Evolutionary conservation across 2,329 filamentous ascomycete species (phyloP), one percentile per base, ranked within the genome.

Genomic region (Aspergillus eucalypticola): DNA sequence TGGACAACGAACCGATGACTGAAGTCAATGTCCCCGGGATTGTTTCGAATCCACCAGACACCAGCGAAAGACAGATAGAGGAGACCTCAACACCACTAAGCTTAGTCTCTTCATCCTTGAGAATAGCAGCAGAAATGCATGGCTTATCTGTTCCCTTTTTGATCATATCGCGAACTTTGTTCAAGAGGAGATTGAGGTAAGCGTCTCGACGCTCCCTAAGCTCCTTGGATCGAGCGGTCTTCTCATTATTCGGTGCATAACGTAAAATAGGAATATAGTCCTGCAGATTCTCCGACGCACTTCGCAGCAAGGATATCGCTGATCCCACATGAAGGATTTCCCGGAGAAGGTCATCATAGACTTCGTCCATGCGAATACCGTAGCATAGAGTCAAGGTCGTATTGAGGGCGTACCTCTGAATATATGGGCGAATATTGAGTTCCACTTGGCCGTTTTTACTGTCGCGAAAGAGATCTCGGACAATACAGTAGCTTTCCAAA

Each of bases 21-120:
- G 90, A 90, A 60, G 90, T 87, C 2, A 92, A 74, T 54, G 90
- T 92, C 25, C 86, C 88, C 0, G 90, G 88, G 3, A 92, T 87
- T 0, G 90, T 92, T 69, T 92, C 90, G 19, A 92, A 84, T 5
- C 90, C 90, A 0, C 88, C 90, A 5, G 87, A 89, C 0, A 92
- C 87, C 80, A 92, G 88, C 11, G 88, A 90, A 1, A 92, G 76
- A 69, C 89, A 90, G 64, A 92, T 90, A 2, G 88, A 89, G 67
- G 87, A 90, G 54, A 92, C 82, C 70, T 92, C 90, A 11, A 84
- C 87, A 54, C 84, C 81, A 51, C 86, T 86, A 56, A 92, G 75
- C 63, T 88, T 86, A 0, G 85, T 85, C 29, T 87, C 85, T 10
- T 85, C 82, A 80, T 84, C 78, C 78, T 90, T 88, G 11, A 89